phyloP scores from a whole-genome alignment of 306 rosid species.

The Malus asiatica region DNA sequence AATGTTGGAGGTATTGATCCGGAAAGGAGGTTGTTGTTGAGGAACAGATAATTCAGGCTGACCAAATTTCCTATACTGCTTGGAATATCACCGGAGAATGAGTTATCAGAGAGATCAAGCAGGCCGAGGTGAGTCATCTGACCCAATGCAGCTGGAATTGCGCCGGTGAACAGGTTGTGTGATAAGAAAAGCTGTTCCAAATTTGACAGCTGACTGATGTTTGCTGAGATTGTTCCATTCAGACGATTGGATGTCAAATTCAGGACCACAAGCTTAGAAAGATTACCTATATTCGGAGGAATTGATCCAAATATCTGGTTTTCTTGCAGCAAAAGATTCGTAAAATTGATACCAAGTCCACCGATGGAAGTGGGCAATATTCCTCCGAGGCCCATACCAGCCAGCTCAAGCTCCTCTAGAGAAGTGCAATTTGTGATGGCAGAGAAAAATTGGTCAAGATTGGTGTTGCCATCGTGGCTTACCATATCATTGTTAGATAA shows the following conservation, averaged over 20 bases:
- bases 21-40: constrained; percentile 57
- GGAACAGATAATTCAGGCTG: constrained; percentile 36
- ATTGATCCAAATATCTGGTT: constrained; percentile 57
- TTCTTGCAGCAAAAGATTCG: constrained; percentile 34
- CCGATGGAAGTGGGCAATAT: constrained; percentile 32
- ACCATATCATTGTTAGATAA: constrained; percentile 47
- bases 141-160: constrained; percentile 37
- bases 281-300: constrained; percentile 42
- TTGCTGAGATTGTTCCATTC: constrained; percentile 40
- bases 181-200: constrained; percentile 54
- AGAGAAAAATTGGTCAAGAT: constrained; percentile 49
- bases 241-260: constrained; percentile 56
- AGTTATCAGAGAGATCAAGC: constrained; percentile 52
- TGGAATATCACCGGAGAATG: constrained; percentile 49
- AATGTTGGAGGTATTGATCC: constrained; percentile 51
- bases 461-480: constrained; percentile 48
- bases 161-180: constrained; percentile 35
- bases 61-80: constrained; percentile 39
- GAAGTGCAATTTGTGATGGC: constrained; percentile 44
- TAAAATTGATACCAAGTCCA: constrained; percentile 17
- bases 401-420: constrained; percentile 58
- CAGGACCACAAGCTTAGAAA: constrained; percentile 29
- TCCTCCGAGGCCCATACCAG: constrained; percentile 62
- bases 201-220: constrained; percentile 23
- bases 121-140: constrained; percentile 38